Evolutionary conservation across 1,139 yeast genomes (phyloP), one percentile per base, ranked within the genome.

Genomic region (Arxiozyma heterogenica): DNA sequence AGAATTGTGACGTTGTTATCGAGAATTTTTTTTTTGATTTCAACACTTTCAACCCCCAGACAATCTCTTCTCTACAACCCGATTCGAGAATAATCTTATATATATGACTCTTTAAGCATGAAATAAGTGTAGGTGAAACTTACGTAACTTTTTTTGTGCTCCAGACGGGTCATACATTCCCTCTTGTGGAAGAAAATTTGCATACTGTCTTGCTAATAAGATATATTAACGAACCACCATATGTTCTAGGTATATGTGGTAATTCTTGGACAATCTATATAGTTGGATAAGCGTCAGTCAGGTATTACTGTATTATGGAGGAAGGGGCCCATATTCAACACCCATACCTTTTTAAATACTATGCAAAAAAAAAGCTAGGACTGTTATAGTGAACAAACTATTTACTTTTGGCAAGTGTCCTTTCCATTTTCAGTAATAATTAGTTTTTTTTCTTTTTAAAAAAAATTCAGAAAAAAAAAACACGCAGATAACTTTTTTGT

Each of bases 51-150:
- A 34, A 47, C 44, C 20, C 59, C 66, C 54, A 66, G 68, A 62
- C 69, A 65, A 62, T 61, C 56, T 64, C 64, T 60, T 63, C 70
- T 65, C 70, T 66, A 66, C 70, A 65, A 66, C 70, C 62, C 65
- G 52, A 63, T 66, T 64, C 70, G 67, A 66, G 70, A 66, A 51
- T 53, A 58, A 58, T 20, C 30, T 17, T 44, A 17, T 25, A 27
- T 27, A 7, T 27, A 30, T 47, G 58, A 54, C 55, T 53, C 58
- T 52, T 54, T 56, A 54, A 56, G 57, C 58, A 54, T 46, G 39
- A 38, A 38, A 20, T 12, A 8, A 43, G 49, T 20, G 22, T 30
- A 44, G 47, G 46, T 50, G 51, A 34, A 39, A n/a, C 46, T 41
- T 34, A 42, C 27, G 41, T 47, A 38, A 51, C 57, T 53, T 27